These are phyloP conservation scores for Neurospora sp. DNA, from an alignment of 495 filamentous ascomycete species.

Conservation along the genomic window DNA sequence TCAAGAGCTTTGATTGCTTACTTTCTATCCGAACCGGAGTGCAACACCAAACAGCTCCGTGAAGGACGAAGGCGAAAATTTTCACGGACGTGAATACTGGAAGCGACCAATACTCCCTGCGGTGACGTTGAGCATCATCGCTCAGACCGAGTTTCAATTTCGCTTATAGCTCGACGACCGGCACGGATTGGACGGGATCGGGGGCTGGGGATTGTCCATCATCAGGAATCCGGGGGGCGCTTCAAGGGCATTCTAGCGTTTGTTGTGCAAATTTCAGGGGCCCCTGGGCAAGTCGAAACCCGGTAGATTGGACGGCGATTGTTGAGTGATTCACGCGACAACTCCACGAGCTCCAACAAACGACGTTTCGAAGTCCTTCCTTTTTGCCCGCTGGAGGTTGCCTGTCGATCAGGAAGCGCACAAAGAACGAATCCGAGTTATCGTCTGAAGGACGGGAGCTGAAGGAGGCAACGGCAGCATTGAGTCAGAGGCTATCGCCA, in stretches of 20 bases:
- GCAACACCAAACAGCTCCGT: not conserved
- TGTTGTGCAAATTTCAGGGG: conserved; percentile 13
- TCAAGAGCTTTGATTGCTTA: not conserved
- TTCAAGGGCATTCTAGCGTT: conserved; percentile 5
- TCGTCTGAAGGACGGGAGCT: not conserved
- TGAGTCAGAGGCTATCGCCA: not conserved
- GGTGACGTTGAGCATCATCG: conserved; percentile 5
- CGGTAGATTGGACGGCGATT: conserved; percentile 6
- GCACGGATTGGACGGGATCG: conserved; percentile 10
- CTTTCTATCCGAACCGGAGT: not conserved
- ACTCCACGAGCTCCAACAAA: not conserved
- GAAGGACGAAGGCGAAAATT: conserved; percentile 16
- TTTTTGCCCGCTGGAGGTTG: not conserved
- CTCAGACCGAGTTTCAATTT: conserved; percentile 15
- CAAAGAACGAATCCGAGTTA: not conserved
- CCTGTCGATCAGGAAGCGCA: not conserved
- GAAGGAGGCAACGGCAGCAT: not conserved
- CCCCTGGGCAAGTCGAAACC: conserved; percentile 3
- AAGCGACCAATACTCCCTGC: conserved; percentile 12
- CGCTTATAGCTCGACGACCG: conserved; percentile 16
- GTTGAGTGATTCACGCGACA: conserved; percentile 14
- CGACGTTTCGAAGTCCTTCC: not conserved
- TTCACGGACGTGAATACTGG: conserved; percentile 20
- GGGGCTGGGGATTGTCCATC: conserved; percentile 3
- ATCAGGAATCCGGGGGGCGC: conserved; percentile 14